phyloP scores from a whole-genome alignment of 306 rosid genomes.

The Lathyrus oleraceus region DNA sequence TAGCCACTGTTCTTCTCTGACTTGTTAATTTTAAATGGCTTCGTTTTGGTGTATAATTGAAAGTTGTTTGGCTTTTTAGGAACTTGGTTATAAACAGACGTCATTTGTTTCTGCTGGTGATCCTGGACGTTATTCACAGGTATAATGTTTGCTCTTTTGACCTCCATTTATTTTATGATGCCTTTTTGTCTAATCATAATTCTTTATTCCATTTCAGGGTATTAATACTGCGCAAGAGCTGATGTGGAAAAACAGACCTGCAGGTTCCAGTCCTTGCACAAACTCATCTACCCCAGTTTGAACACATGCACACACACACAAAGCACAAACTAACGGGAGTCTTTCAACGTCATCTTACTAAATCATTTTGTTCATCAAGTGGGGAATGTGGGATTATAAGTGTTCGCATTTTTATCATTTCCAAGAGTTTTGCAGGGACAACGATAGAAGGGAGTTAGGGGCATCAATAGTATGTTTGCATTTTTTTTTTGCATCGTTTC shows the following conservation, averaged over 20 bases:
- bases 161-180: neutral
- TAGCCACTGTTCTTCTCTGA: slow-evolving; percentile 12
- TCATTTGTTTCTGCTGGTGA: slow-evolving; percentile 45
- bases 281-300: neutral
- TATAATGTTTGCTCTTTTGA: slow-evolving; percentile 10
- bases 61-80: slow-evolving; percentile 43
- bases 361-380: neutral
- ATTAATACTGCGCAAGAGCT: slow-evolving; percentile 64
- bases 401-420: neutral
- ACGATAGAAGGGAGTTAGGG: neutral
- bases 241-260: slow-evolving; percentile 81
- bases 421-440: neutral
- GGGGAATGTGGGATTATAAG: neutral
- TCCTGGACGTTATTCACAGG: slow-evolving; percentile 62
- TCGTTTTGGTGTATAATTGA: slow-evolving; percentile 9
- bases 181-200: slow-evolving; percentile 16
- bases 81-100: slow-evolving; percentile 55
- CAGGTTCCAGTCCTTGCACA: slow-evolving; percentile 58
- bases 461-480: neutral
- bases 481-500: too few species aligned
- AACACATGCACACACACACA: neutral
- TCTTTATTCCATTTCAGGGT: slow-evolving; percentile 53
- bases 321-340: neutral
- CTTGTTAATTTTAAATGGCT: neutral
- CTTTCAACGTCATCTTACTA: slow-evolving; percentile 2